These are phyloP conservation scores for Tilletia walkeri DNA, from an alignment of 1,284 basidiomycete species.

Conservation along the genomic window DNA sequence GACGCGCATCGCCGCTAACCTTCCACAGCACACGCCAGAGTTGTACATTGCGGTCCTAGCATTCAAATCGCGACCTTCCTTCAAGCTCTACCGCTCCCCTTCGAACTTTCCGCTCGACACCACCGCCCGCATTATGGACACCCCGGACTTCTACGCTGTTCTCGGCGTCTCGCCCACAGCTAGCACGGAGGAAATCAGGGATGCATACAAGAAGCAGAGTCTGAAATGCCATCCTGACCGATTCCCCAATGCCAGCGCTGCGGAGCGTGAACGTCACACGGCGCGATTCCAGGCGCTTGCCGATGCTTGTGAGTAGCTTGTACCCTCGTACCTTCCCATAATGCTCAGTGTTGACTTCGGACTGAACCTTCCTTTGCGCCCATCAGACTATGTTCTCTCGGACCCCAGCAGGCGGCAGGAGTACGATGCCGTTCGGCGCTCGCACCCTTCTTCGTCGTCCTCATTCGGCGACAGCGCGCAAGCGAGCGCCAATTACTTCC, in stretches of 20 bases:
- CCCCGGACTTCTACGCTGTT: slow-evolving; percentile 47
- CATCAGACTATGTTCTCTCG: slow-evolving; percentile 76
- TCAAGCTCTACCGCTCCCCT: neutral
- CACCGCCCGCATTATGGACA: neutral
- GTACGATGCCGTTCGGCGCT: slow-evolving; percentile 60
- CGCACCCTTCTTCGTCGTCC: slow-evolving; percentile 28
- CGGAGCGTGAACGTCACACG: slow-evolving; percentile 66
- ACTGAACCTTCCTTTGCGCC: neutral
- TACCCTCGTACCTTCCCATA: neutral
- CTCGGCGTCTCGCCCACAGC: slow-evolving; percentile 63
- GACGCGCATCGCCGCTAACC: no score
- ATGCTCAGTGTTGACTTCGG: no score
- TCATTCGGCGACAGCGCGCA: slow-evolving; percentile 34
- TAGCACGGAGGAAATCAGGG: slow-evolving; percentile 70
- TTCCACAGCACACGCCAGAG: no score
- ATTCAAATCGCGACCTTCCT: no score
- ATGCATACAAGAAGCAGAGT: slow-evolving; percentile 78
- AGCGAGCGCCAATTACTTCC: slow-evolving; percentile 47
- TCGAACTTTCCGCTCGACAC: no score
- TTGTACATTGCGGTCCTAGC: no score
- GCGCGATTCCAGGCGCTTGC: slow-evolving; percentile 66
- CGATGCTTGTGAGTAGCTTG: slow-evolving; percentile 66
- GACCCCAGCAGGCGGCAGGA: slow-evolving; percentile 73
- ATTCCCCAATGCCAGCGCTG: slow-evolving; percentile 69
- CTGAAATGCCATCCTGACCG: slow-evolving; percentile 80